Evolutionary conservation across 352 stramenopile genomes (phyloP).

Genomic region (Globisporangium polare): DNA sequence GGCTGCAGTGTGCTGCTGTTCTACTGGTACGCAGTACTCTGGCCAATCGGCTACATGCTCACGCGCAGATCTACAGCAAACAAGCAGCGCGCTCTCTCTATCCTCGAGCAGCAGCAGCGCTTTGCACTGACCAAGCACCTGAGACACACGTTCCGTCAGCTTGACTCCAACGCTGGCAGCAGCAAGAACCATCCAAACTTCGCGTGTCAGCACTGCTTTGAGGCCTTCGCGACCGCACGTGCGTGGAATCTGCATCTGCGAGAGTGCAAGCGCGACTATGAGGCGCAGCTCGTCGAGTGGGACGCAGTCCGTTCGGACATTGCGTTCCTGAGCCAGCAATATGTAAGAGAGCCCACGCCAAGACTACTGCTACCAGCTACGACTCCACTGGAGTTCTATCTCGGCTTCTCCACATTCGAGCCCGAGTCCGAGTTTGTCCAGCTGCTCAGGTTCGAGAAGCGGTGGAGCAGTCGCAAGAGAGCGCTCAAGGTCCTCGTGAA

Average conservation of each 20-base stretch:
- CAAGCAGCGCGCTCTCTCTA: neutral
- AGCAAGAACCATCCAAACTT: neutral
- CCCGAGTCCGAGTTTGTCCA: neutral
- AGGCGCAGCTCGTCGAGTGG: slow-evolving; percentile 9
- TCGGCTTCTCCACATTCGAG: neutral
- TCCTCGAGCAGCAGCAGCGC: slow-evolving; percentile 9
- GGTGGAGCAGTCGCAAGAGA: neutral
- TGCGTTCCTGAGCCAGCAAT: slow-evolving; percentile 5
- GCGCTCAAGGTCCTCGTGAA: neutral
- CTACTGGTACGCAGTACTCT: slow-evolving; percentile 10
- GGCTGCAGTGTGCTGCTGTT: neutral
- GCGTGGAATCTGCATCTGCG: slow-evolving; percentile 4
- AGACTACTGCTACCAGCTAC: neutral
- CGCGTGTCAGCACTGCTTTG: slow-evolving; percentile 8
- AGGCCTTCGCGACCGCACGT: slow-evolving; percentile 8
- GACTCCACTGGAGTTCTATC: neutral
- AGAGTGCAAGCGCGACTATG: neutral
- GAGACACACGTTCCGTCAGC: neutral
- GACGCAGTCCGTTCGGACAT: slow-evolving; percentile 2
- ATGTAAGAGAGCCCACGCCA: neutral
- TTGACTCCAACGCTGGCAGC: neutral
- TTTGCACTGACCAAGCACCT: slow-evolving; percentile 12
- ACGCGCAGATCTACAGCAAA: slow-evolving; percentile 1
- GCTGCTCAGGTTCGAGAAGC: neutral
- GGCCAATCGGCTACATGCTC: slow-evolving; percentile 2